Base-by-base conservation (phyloP, 768 basidiomycete genomes). In the Naganishia kalamii region DNA sequence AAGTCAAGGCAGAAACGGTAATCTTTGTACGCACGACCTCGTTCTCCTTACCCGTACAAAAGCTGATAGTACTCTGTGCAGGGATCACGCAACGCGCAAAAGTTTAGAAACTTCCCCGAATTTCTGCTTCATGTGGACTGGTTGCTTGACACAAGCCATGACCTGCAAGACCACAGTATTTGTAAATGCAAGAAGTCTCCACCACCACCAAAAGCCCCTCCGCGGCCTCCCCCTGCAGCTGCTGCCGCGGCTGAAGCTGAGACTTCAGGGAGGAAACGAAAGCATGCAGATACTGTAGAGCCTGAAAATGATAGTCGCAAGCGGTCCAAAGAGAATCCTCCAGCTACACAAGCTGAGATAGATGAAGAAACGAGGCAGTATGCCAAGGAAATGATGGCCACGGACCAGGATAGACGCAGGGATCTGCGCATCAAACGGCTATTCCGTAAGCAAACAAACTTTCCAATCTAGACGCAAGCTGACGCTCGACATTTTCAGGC, bases 331-430 rank as follows among this genome's bases (percentile, higher is more conserved):
- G 54, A 41, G 19, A 44, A 6, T 44, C 43, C 12, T 44, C 11
- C 43, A 27, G 21, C 37, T 25, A 13, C 54, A 15, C 6, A 33
- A 15, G 37, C 15, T 25, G 35, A 25, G 23, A 10, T 35, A 15
- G 54, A 57, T 12, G 54, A 57, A 15, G 54, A 57, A 25, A 40
- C 33, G 10, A 33, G 35, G 40, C 35, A 57, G 23, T 57, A 57
- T 15, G 37, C 54, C 23, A 57, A 57, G 21, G 54, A 57, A 23
- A 57, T 57, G 54, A 41, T 57, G 37, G 54, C 54, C 17, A n/a
- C 54, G 15, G 54, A 57, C 4, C 54, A 57, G 27, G 54, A 57
- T 33, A 57, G 54, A 57, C 33, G 37, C 33, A 57, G 23, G 35
- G 54, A 57, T 41, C 37, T 57, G 11, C 54, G 54, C 13, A 37